Evolutionary conservation across 108 stramenopile species (phyloP), one percentile per base, ranked within the genome.

Genomic region (Phaeodactylum tricornutum): DNA sequence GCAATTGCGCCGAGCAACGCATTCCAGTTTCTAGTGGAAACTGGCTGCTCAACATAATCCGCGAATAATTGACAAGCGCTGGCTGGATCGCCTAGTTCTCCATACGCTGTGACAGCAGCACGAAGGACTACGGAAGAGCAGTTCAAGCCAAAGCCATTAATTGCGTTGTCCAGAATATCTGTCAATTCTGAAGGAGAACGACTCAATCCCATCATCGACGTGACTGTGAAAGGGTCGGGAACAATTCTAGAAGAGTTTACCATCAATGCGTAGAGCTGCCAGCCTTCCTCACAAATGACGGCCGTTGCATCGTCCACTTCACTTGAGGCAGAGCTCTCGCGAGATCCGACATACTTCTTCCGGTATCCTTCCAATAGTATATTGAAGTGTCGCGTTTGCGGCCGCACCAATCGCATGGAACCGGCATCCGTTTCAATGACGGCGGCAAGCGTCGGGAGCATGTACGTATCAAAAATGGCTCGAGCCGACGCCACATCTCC

Each of bases 301-400:
- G 12, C 12, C 12, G 33, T 12, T 17, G 25, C 28, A 35, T 49
- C 29, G 41, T 47, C 15, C 14, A 55, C 24, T 9, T n/a, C 19
- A 41, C 16, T n/a, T 6, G 19, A 4, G 5, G 16, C 39, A 6
- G 14, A 20, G 5, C 21, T 14, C 5, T n/a, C 8, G 9, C 5
- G 5, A 11, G 39, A 5, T 6, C 21, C 14, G 39, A 41, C 45
- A 45, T 16, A 16, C 21, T 19, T 29, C 29, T 50, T 61, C 50
- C 27, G 34, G 17, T 84, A 89, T 20, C 80, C 82, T n/a, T 75
- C 70, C 15, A 89, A 33, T 4, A 89, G 39, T 26, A 80, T 65
- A 47, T 84, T 89, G 71, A 79, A 89, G 34, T 82, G 82, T 28
- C 71, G 57, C 6, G 65, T 74, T 34, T 42, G 50, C 3, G 82